Conservation (phyloP, 768 basidiomycete genomes). For the Hypsizygus marmoreus region DNA sequence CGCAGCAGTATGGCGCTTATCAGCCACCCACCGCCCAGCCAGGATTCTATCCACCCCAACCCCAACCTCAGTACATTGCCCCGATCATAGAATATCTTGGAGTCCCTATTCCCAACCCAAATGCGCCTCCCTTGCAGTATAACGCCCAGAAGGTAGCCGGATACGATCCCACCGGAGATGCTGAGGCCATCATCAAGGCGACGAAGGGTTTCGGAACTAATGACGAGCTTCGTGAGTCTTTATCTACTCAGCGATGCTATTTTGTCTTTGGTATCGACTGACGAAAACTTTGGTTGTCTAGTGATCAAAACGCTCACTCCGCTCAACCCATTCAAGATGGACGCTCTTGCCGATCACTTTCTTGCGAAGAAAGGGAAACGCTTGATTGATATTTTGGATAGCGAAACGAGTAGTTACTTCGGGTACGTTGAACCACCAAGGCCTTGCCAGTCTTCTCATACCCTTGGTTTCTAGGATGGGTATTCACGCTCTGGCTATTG, state of each 20-base stretch:
- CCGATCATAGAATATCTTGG: conserved; percentile 25
- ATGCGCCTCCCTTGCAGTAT: conserved; percentile 20
- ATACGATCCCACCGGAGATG: conserved; percentile 34
- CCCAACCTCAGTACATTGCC: conserved; percentile 1
- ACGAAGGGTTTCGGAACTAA: conserved; percentile 29
- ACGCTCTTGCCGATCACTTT: conserved; percentile 36
- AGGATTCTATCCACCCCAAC: background rate
- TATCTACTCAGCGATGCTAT: background rate
- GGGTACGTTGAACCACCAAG: conserved; percentile 24
- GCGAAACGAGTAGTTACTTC: conserved; percentile 29
- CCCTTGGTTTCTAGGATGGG: conserved; percentile 21
- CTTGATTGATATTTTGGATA: conserved; percentile 29
- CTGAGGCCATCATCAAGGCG: conserved; percentile 31
- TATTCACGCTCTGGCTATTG: conserved; percentile 34
- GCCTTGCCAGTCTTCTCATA: background rate
- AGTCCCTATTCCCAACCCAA: conserved; percentile 29
- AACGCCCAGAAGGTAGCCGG: conserved; percentile 31
- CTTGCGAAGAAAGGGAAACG: conserved; percentile 29
- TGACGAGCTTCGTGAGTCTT: conserved; percentile 31
- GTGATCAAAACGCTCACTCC: conserved; percentile 32
- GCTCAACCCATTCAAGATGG: conserved; percentile 34
- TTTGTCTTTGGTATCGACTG: background rate
- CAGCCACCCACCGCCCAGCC: conserved; percentile 19
- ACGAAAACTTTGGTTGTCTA: conserved; percentile 7
- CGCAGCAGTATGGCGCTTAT: conserved; percentile 5